Conservation (phyloP, 345 rosid species). For the Murraya koenigii region DNA sequence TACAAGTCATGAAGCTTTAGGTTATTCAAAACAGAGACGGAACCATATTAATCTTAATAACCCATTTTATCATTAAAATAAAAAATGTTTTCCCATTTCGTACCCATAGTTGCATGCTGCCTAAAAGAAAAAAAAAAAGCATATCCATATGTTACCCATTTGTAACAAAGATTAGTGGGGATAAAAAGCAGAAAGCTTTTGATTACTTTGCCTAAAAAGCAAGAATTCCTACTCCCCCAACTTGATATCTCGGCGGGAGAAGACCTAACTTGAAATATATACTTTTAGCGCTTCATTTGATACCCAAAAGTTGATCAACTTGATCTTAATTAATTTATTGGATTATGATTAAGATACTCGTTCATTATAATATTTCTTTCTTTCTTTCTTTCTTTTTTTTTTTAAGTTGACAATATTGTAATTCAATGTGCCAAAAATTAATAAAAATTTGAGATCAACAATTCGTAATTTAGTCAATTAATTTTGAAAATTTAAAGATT, state of each 20-base stretch:
- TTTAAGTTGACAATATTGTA: not conserved
- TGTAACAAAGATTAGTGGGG: slow-evolving; percentile 6
- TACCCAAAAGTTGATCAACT: not conserved
- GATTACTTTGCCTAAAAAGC: slow-evolving; percentile 13
- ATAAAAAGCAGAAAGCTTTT: not conserved
- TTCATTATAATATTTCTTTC: not conserved
- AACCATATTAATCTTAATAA: not conserved
- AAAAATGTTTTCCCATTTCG: not conserved
- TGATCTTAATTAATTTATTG: not conserved
- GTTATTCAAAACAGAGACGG: not conserved
- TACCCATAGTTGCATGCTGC: not conserved
- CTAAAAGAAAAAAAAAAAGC: not conserved
- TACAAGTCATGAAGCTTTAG: not conserved
- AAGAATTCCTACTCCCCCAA: slow-evolving; percentile 4
- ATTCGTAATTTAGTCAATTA: too few species aligned
- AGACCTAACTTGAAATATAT: slow-evolving; percentile 4
- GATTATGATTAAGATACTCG: too few species aligned
- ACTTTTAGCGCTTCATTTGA: not conserved
- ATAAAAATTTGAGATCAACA: too few species aligned
- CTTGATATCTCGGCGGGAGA: not conserved
- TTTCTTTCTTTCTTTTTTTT: too few species aligned
- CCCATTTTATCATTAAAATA: not conserved
- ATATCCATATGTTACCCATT: slow-evolving; percentile 5
- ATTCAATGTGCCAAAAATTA: too few species aligned
- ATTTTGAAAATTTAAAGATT: too few species aligned